Percentiles rank a stretch among this genome's conserved stretches.
phyloP scores from a whole-genome alignment of 257 asterid genomes.

The Ilex aquifolium region DNA sequence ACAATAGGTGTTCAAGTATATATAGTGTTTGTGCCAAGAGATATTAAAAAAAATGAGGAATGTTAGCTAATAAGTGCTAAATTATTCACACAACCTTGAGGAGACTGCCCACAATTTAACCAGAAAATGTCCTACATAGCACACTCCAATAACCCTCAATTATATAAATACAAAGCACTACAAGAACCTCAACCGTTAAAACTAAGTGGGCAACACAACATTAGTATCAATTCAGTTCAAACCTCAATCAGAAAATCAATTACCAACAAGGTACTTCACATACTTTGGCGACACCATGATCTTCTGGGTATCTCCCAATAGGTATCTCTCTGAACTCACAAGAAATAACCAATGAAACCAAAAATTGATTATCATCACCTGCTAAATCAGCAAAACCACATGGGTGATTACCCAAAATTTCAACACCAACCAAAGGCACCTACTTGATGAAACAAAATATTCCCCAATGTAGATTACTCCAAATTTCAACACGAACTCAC shows the following conservation, averaged over 20 bases:
- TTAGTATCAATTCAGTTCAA: not conserved
- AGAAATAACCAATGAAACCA: conserved; percentile 75
- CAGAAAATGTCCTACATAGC: not conserved
- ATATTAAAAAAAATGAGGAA: not conserved
- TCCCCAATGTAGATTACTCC: too few relatives aligned
- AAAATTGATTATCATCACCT: too few relatives aligned
- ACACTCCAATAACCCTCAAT: not conserved
- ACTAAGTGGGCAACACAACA: not conserved
- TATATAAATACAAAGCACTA: not conserved
- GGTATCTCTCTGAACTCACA: conserved; percentile 93
- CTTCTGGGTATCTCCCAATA: conserved; percentile 52
- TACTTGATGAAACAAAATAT: too few relatives aligned
- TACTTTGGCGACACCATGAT: conserved; percentile 67
- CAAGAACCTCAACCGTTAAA: not conserved
- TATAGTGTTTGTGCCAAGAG: too few relatives aligned
- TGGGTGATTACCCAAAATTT: too few relatives aligned
- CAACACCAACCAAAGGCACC: too few relatives aligned
- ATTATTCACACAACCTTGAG: not conserved
- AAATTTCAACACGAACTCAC: too few relatives aligned
- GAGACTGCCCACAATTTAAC: not conserved
- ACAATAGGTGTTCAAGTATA: too few relatives aligned
- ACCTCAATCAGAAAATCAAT: conserved; percentile 5
- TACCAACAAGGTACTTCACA: conserved; percentile 66
- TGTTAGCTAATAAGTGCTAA: too few relatives aligned
- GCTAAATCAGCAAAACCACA: too few relatives aligned